Percentiles rank a stretch among this genome's conserved stretches.
phyloP scores from a whole-genome alignment of 1,284 basidiomycete species.

The Ustilago tritici region DNA sequence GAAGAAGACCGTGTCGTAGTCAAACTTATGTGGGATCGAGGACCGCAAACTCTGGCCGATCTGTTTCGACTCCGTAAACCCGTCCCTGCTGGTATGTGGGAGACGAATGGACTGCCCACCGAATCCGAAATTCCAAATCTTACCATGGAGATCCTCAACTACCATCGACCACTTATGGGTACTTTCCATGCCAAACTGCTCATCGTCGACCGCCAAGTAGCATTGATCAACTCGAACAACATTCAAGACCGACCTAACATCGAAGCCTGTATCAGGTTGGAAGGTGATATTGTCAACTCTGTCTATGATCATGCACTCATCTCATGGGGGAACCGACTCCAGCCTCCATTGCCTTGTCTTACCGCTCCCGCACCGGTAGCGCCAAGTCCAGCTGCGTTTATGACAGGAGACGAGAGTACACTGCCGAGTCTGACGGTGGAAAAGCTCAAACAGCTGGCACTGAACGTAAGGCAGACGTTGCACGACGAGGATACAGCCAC shows the following conservation, averaged over 20 bases:
- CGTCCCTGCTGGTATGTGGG: conserved; percentile 62
- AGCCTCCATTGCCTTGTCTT: conserved; percentile 76
- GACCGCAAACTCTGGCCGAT: conserved; percentile 64
- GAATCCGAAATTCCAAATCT: conserved; percentile 61
- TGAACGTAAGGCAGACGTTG: conserved; percentile 50
- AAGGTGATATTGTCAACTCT: conserved; percentile 79
- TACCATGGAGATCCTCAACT: conserved; percentile 67
- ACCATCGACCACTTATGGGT: conserved; percentile 71
- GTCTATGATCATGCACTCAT: conserved; percentile 81
- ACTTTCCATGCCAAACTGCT: conserved; percentile 85
- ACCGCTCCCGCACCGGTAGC: conserved; percentile 65
- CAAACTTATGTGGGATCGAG: conserved; percentile 69
- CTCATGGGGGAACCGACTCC: conserved; percentile 76
- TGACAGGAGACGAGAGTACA: conserved; percentile 42
- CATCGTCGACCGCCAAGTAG: conserved; percentile 80
- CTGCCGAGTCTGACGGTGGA: conserved; percentile 51
- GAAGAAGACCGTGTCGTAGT: conserved; percentile 60
- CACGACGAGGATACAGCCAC: conserved; percentile 62
- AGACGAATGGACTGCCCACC: conserved; percentile 63
- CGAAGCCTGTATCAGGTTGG: conserved; percentile 70
- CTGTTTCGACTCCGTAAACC: conserved; percentile 65
- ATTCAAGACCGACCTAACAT: conserved; percentile 74
- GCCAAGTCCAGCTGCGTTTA: conserved; percentile 51
- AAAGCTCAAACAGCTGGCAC: conserved; percentile 49
- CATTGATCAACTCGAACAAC: conserved; percentile 80